Conservation (phyloP, 306 rosid species). For the Lotus japonicus region DNA sequence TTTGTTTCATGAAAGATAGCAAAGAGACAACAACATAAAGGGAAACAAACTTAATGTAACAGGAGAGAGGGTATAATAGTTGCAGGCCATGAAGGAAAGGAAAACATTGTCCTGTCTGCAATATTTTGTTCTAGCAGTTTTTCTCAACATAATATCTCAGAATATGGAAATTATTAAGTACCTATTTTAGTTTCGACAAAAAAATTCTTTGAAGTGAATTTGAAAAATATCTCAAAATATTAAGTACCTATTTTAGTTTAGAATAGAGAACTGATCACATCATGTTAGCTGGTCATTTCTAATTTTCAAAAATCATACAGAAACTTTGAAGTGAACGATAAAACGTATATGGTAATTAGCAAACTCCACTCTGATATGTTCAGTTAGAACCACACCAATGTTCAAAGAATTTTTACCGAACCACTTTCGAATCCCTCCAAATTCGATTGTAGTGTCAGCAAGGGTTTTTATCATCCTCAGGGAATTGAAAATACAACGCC, state of each 20-base stretch:
- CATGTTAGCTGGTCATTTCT: not conserved
- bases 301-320: not conserved
- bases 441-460: no score
- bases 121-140: not conserved
- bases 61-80: not conserved
- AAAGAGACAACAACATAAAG: not conserved
- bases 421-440: no score
- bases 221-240: no score
- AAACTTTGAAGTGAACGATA: not conserved
- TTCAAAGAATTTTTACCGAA: no score
- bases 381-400: no score
- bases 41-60: not conserved
- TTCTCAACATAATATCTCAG: not conserved
- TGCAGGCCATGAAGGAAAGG: not conserved
- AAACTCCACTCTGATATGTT: not conserved
- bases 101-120: not conserved
- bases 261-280: not conserved
- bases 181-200: no score
- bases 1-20: not conserved
- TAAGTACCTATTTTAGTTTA: no score
- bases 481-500: no score
- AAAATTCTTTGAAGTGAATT: no score
- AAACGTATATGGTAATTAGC: not conserved
- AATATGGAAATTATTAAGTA: slow-evolving; percentile 5
- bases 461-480: no score